Evolutionary conservation across 2,329 filamentous ascomycete species (phyloP).

Genomic region (Diaporthe sp.): DNA sequence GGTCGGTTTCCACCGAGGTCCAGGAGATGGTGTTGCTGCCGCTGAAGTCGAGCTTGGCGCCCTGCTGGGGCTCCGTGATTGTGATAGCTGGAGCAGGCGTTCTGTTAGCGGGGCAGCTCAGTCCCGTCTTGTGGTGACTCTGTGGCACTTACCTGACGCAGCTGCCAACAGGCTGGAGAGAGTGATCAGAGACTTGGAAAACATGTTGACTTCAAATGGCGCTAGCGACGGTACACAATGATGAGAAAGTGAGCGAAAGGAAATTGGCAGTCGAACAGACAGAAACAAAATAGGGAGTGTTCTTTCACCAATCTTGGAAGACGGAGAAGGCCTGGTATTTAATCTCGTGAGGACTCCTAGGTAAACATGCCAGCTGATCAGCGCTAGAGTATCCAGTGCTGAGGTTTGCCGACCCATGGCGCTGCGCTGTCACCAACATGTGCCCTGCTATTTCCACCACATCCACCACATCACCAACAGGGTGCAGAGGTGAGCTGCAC

Average conservation of each 20-base stretch:
- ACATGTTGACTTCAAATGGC: constrained; percentile 7
- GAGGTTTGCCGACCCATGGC: background rate
- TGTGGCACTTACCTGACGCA: constrained; percentile 20
- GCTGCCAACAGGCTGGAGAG: constrained; percentile 36
- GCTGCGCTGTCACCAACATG: background rate
- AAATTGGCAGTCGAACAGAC: background rate
- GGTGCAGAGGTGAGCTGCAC: background rate
- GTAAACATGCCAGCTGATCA: background rate
- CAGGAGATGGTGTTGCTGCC: constrained; percentile 54
- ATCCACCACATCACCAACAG: constrained; percentile 10
- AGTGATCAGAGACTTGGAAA: constrained; percentile 36
- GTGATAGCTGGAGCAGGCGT: constrained; percentile 47
- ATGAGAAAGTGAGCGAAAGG: background rate
- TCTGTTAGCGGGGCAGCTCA: background rate
- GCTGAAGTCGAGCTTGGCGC: constrained; percentile 53
- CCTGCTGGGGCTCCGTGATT: constrained; percentile 51
- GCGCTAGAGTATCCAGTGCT: background rate
- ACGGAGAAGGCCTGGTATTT: background rate
- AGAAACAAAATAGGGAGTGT: background rate
- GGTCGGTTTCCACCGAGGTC: constrained; percentile 55
- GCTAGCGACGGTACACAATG: background rate
- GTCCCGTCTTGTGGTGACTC: too few species aligned
- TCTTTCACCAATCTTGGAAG: background rate
- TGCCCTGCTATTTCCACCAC: background rate
- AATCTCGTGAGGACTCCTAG: too few species aligned